These are phyloP conservation scores for Cercophora scortea DNA, from an alignment of 495 filamentous ascomycete species.

Conservation along the genomic window DNA sequence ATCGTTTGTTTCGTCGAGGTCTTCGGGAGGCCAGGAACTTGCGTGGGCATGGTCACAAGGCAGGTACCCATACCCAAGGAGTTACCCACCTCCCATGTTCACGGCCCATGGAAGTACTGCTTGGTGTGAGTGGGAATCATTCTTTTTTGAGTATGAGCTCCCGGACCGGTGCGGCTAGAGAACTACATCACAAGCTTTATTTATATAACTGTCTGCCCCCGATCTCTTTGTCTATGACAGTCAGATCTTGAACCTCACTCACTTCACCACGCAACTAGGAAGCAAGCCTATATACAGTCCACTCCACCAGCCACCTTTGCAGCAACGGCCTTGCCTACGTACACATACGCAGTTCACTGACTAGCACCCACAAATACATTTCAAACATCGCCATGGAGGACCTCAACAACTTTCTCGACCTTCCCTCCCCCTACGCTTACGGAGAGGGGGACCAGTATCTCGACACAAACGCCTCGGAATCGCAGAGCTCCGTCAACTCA, in stretches of 20 bases:
- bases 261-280: neutral
- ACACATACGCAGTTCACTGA: neutral
- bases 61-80: neutral
- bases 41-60: neutral
- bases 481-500: slow-evolving; percentile 33
- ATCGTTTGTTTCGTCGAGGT: neutral
- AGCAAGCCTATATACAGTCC: neutral
- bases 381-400: slow-evolving; percentile 20
- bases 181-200: neutral
- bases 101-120: too few species aligned
- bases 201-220: neutral
- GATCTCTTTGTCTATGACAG: neutral
- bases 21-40: too few species aligned
- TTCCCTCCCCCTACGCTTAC: slow-evolving; percentile 33
- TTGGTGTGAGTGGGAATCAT: neutral
- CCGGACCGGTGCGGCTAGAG: neutral
- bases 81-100: neutral
- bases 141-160: neutral
- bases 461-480: slow-evolving; percentile 28
- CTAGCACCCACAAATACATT: neutral
- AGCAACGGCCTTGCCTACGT: neutral
- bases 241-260: neutral
- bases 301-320: neutral
- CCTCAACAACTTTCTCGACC: slow-evolving; percentile 17
- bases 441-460: slow-evolving; percentile 32